These are phyloP conservation scores for Cardamine resedifolia DNA, from an alignment of 345 rosid genomes.

Conservation along the genomic window DNA sequence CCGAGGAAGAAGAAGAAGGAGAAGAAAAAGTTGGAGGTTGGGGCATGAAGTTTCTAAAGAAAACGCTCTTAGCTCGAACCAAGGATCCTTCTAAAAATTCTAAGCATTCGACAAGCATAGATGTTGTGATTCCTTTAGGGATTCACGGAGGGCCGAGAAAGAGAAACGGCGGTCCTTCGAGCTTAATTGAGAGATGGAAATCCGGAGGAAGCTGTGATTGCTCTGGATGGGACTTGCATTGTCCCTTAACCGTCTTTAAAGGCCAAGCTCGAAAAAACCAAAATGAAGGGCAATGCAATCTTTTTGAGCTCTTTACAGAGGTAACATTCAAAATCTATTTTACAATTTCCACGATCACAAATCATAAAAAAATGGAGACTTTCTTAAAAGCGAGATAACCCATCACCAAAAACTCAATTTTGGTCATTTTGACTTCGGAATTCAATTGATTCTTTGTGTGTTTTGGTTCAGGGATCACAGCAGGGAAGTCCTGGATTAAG, in stretches of 20 bases:
- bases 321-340: constrained; percentile 46
- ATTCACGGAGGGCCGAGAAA: constrained; percentile 85
- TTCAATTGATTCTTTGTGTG: background rate
- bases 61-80: constrained; percentile 36
- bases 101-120: constrained; percentile 50
- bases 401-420: background rate
- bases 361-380: constrained; percentile 22
- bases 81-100: constrained; percentile 26
- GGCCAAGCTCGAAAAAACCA: constrained; percentile 44
- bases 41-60: constrained; percentile 91
- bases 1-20: constrained; percentile 26
- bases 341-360: constrained; percentile 21
- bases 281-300: constrained; percentile 53
- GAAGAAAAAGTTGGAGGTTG: constrained; percentile 64
- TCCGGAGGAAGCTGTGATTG: constrained; percentile 92
- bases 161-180: constrained; percentile 64
- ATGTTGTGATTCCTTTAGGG: constrained; percentile 79
- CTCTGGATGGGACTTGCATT: constrained; percentile 97
- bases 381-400: background rate
- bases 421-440: background rate
- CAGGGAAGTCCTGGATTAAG: constrained; percentile 55
- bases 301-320: constrained; percentile 62
- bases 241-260: constrained; percentile 60
- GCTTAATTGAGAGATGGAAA: constrained; percentile 81
- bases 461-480: constrained; percentile 56